Conservation (phyloP, 352 stramenopile species). For the Phytopythium litorale region DNA sequence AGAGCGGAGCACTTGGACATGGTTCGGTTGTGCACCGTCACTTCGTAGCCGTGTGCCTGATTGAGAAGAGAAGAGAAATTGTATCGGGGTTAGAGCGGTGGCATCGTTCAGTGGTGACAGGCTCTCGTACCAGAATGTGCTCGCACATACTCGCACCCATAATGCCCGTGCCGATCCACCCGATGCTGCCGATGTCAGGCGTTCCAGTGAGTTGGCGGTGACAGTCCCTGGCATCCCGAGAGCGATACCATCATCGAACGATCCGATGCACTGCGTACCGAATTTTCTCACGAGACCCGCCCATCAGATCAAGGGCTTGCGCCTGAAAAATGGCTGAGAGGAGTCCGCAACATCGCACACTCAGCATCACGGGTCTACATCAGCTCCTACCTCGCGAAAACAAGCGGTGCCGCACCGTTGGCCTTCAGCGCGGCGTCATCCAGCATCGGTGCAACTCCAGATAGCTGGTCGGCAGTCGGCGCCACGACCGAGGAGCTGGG, state of each 20-base stretch:
- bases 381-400: not conserved
- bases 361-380: not conserved
- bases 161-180: constrained; percentile 85
- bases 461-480: constrained; percentile 26
- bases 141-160: constrained; percentile 89
- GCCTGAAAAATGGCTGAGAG: constrained; percentile 46
- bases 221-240: not conserved
- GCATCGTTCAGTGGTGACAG: not conserved
- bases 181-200: constrained; percentile 37
- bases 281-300: constrained; percentile 50
- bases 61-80: no score
- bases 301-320: constrained; percentile 57
- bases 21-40: constrained; percentile 86
- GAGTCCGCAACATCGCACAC: not conserved
- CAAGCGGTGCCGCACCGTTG: constrained; percentile 25
- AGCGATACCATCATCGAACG: not conserved
- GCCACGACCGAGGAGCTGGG: constrained; percentile 13
- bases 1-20: constrained; percentile 74
- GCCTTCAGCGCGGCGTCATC: constrained; percentile 56
- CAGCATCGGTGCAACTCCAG: constrained; percentile 26
- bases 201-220: not conserved
- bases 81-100: not conserved
- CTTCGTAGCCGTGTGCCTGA: constrained; percentile 63
- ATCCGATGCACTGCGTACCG: constrained; percentile 20
- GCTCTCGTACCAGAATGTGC: constrained; percentile 71